Evolutionary conservation across 129 eudicot species (phyloP).

Genomic region (sunflower (Helianthus annuus)): HanXRQr2.0-SUNRISE NC_035440.2:128017711-128018210

Average conservation of each 20-base stretch:
- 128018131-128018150: conserved; percentile 1
- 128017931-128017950: conserved; percentile 18
- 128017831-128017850: conserved; percentile 5
- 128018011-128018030: not conserved
- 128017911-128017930: conserved; percentile 10
- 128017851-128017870: not conserved
- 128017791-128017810: not conserved
- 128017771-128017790: not conserved
- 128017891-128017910: not conserved
- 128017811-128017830: not conserved
- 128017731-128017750: conserved; percentile 22
- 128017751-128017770: conserved; percentile 13
- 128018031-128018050: not conserved
- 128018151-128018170: conserved; percentile 25
- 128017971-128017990: not conserved
- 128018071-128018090: too few relatives aligned
- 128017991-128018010: conserved; percentile 22
- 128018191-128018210: not conserved
- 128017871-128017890: conserved; percentile 10
- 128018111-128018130: too few relatives aligned
- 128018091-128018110: too few relatives aligned
- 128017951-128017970: conserved; percentile 31
- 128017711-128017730: conserved; percentile 16
- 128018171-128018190: conserved; percentile 14
- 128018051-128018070: too few relatives aligned